Evolutionary conservation across 2,329 filamentous ascomycete genomes (phyloP).

Genomic region (Verticillium nubilum): DNA sequence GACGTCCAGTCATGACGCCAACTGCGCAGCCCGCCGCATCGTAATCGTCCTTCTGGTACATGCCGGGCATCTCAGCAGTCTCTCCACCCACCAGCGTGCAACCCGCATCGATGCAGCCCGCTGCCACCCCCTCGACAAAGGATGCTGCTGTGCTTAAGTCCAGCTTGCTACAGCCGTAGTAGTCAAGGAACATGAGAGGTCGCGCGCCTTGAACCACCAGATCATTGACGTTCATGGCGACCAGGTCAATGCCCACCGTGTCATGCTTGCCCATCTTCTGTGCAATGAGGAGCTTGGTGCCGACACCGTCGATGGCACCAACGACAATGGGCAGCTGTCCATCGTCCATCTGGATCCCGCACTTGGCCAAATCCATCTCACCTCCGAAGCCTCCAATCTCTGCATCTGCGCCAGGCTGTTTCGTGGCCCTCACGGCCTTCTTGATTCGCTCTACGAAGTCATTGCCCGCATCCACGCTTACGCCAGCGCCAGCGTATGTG

Average conservation of each 20-base stretch:
- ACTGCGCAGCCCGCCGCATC: conserved; percentile 89
- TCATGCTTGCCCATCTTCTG: conserved; percentile 86
- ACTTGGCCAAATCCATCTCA: conserved; percentile 68
- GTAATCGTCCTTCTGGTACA: conserved; percentile 85
- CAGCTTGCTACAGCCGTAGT: conserved; percentile 89
- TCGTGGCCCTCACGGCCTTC: conserved; percentile 77
- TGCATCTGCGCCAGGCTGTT: conserved; percentile 80
- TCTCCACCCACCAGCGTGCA: conserved; percentile 95
- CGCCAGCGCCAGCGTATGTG: conserved; percentile 89
- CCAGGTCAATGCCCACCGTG: conserved; percentile 92
- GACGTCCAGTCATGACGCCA: conserved; percentile 67
- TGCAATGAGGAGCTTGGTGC: conserved; percentile 94
- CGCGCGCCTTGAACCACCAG: conserved; percentile 93
- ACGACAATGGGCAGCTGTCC: conserved; percentile 67
- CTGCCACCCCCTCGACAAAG: conserved; percentile 89
- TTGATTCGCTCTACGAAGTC: conserved; percentile 90
- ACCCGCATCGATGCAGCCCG: conserved; percentile 76
- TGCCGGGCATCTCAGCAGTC: conserved; percentile 96
- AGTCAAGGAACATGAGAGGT: conserved; percentile 94
- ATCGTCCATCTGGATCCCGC: conserved; percentile 44
- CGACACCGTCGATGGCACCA: conserved; percentile 93
- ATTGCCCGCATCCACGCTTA: conserved; percentile 92
- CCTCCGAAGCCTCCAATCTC: conserved; percentile 95
- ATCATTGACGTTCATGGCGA: conserved; percentile 99
- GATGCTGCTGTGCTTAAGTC: conserved; percentile 69